Base-by-base conservation (phyloP, 805 yeast genomes). In the Clavispora vitiphila region DNA sequence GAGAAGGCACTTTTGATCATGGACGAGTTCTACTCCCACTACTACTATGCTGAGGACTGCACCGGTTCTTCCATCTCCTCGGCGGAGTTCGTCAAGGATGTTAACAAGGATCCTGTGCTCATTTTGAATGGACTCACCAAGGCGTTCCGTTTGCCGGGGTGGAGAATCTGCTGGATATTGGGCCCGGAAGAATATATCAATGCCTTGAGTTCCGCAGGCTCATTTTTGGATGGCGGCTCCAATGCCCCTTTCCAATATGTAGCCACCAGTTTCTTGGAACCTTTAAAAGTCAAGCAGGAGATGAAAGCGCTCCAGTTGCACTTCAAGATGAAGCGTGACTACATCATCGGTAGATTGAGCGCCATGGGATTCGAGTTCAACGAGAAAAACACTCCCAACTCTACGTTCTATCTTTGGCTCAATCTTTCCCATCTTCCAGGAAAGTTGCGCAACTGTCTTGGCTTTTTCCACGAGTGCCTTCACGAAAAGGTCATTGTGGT, bases 1-100 rank as follows among this genome's bases (percentile, higher is more conserved):
- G 69, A 65, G 27, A 68, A 62, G 47, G 77, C 82, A 57, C 66
- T 78, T 37, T 66, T 78, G 49, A 78, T 78, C 48, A 78, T 78
- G 83, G 83, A 78, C 58, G 83, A 78, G 51, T 78, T 78, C 52
- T 78, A 78, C 56, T 73, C 79, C 5, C 76, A 80, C 48, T 78
- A 76, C 54, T 76, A 77, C 53, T 78, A 78, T 52, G 74, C 69
- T 39, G 80, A 76, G 30, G 66, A 63, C 8, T 79, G 81, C 44
- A 58, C 69, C 8, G 83, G 83, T 4, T 67, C 74, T 18, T 68
- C 78, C 1, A 67, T 72, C 12, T 67, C 76, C 8, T 72, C 80
- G 5, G 78, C 81, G 4, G 69, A 68, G 43, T 71, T 61, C 46
- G 72, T 78, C 19, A 66, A 73, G 23, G 81, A 78, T 48, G 83